phyloP scores from a whole-genome alignment of 2,329 filamentous ascomycete genomes.

The Trichocomaceae sp. region DNA sequence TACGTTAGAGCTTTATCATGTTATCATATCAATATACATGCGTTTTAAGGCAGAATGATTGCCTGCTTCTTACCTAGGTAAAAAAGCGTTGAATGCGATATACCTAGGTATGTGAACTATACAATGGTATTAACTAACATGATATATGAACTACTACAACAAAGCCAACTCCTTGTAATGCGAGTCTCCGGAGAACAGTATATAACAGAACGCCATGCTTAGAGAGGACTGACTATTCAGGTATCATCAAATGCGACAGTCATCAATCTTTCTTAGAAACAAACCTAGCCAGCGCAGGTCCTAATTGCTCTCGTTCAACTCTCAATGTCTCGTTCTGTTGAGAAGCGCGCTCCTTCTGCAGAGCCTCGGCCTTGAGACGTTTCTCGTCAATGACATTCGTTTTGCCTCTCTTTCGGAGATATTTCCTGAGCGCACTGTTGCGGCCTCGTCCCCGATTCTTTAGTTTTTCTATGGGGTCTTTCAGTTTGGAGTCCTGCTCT shows the following conservation, averaged over 20 bases:
- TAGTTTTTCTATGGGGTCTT: slow-evolving; percentile 52
- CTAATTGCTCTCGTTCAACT: slow-evolving; percentile 66
- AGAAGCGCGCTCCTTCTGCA: slow-evolving; percentile 63
- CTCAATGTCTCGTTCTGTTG: slow-evolving; percentile 61
- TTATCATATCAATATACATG: neutral
- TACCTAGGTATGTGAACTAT: neutral
- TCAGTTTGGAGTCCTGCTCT: slow-evolving; percentile 67
- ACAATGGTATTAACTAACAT: neutral
- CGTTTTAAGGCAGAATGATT: neutral
- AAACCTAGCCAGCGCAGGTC: slow-evolving; percentile 81
- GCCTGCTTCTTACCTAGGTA: neutral
- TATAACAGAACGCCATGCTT: slow-evolving; percentile 6
- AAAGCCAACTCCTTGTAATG: neutral
- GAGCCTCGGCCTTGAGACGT: slow-evolving; percentile 74
- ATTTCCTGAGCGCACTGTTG: slow-evolving; percentile 81
- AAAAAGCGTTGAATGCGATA: neutral
- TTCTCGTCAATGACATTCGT: slow-evolving; percentile 97
- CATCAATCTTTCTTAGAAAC: slow-evolving; percentile 53
- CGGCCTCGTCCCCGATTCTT: slow-evolving; percentile 78
- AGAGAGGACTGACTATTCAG: slow-evolving; percentile 6
- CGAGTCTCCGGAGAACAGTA: neutral
- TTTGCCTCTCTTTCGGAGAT: slow-evolving; percentile 82
- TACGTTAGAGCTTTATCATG: neutral
- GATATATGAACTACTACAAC: neutral
- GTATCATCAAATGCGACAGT: slow-evolving; percentile 18